A percentile compares a stretch with the other conserved stretches of the same genome.
phyloP scores from a whole-genome alignment of 371 early-diverging fungal genomes.

The Mycotypha africana region DNA sequence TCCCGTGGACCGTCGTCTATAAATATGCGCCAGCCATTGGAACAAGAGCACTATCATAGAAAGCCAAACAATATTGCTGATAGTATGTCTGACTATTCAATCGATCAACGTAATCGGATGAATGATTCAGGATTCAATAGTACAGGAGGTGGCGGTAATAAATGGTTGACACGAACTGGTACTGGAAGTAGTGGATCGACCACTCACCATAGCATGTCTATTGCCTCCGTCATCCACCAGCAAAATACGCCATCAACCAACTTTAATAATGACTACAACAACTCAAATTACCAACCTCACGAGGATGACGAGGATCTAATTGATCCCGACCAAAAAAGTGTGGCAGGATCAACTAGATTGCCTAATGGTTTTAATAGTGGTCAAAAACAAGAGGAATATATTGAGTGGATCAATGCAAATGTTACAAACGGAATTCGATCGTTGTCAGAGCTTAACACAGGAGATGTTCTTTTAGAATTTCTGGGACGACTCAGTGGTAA shows the following conservation, averaged over 20 bases:
- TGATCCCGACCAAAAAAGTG: slow-evolving; percentile 33
- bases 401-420: slow-evolving; percentile 52
- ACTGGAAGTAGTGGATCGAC: slow-evolving; percentile 1
- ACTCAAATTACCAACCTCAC: slow-evolving; percentile 9
- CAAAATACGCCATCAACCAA: no score
- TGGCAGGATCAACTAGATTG: slow-evolving; percentile 6
- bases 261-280: background rate
- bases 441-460: slow-evolving; percentile 42
- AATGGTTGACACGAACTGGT: slow-evolving; percentile 6
- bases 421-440: slow-evolving; percentile 18
- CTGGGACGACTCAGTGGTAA: slow-evolving; percentile 47
- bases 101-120: slow-evolving; percentile 1
- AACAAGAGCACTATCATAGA: no score
- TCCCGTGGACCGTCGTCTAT: slow-evolving; percentile 3
- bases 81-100: slow-evolving; percentile 3
- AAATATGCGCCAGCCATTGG: background rate
- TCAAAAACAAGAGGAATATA: slow-evolving; percentile 23
- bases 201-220: no score
- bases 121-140: slow-evolving; percentile 26
- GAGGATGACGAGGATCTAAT: slow-evolving; percentile 43
- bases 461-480: slow-evolving; percentile 43
- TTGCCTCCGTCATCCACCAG: no score
- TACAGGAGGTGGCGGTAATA: background rate
- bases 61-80: background rate
- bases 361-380: no score